These are phyloP conservation scores for Misopates orontium DNA, from an alignment of 257 asterid genomes.

Conservation along the genomic window DNA sequence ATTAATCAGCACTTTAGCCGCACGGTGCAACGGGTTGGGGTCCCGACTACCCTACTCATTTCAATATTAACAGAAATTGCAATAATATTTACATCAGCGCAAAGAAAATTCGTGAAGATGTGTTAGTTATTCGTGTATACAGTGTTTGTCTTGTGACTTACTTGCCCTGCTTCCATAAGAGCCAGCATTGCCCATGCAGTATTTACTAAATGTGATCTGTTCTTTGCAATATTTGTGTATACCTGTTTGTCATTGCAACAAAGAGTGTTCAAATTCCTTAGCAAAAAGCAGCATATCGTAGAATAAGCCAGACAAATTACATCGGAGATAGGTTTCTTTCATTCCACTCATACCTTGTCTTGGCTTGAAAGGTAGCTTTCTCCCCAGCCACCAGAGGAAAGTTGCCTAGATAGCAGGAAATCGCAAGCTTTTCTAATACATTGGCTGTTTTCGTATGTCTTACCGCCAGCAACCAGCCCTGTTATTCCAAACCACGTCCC, in stretches of 20 bases:
- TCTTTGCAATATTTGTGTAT: constrained; percentile 51
- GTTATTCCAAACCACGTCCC: constrained; percentile 76
- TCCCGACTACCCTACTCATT: constrained; percentile 52
- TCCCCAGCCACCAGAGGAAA: constrained; percentile 79
- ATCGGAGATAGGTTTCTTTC: background rate
- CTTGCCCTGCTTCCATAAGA: constrained; percentile 73
- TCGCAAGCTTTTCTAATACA: constrained; percentile 60
- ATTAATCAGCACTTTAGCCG: constrained; percentile 58
- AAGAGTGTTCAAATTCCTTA: background rate
- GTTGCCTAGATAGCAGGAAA: constrained; percentile 66
- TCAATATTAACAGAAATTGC: constrained; percentile 1
- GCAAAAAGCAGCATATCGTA: background rate
- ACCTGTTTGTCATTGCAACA: constrained; percentile 32
- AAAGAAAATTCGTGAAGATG: background rate
- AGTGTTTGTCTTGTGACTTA: constrained; percentile 23
- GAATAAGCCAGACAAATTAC: too few species aligned
- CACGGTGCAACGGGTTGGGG: constrained; percentile 58
- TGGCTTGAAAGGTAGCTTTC: constrained; percentile 74
- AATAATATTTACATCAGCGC: background rate
- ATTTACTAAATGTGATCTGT: constrained; percentile 54
- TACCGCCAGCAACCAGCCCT: constrained; percentile 56
- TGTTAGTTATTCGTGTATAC: background rate
- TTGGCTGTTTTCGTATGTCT: constrained; percentile 42
- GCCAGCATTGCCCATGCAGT: constrained; percentile 82
- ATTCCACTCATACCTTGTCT: constrained; percentile 41